These are phyloP conservation scores for Hemileccinum impolitum DNA, from an alignment of 768 basidiomycete genomes.

Conservation along the genomic window DNA sequence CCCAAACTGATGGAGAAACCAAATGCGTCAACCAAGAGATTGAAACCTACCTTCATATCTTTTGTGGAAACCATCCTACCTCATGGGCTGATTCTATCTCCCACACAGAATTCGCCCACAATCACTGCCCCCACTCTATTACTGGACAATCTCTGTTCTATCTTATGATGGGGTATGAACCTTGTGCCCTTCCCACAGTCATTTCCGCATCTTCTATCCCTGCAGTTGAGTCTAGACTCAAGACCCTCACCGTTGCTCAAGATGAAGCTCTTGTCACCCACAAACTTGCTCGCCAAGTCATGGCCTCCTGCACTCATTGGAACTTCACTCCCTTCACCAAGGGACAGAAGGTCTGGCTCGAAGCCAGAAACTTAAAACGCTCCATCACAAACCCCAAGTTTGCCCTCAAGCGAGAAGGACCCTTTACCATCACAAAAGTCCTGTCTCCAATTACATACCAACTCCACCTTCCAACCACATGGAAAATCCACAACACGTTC, in stretches of 20 bases:
- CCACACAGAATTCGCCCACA: background rate
- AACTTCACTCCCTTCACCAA: background rate
- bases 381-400: background rate
- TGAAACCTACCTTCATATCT: background rate
- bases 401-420: background rate
- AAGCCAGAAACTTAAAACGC: background rate
- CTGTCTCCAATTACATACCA: background rate
- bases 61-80: background rate
- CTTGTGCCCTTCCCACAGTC: background rate
- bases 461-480: background rate
- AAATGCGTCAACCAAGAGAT: background rate
- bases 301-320: background rate
- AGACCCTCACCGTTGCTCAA: background rate
- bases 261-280: background rate
- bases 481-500: background rate
- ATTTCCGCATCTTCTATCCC: background rate
- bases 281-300: background rate
- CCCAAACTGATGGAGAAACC: background rate
- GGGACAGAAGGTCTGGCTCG: background rate
- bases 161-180: background rate
- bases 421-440: background rate
- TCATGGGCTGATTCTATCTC: background rate
- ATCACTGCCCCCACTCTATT: background rate
- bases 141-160: too few relatives aligned
- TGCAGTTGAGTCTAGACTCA: background rate